Base-by-base conservation (phyloP, 129 eudicot species). In the Escallonia herrerae region DNA sequence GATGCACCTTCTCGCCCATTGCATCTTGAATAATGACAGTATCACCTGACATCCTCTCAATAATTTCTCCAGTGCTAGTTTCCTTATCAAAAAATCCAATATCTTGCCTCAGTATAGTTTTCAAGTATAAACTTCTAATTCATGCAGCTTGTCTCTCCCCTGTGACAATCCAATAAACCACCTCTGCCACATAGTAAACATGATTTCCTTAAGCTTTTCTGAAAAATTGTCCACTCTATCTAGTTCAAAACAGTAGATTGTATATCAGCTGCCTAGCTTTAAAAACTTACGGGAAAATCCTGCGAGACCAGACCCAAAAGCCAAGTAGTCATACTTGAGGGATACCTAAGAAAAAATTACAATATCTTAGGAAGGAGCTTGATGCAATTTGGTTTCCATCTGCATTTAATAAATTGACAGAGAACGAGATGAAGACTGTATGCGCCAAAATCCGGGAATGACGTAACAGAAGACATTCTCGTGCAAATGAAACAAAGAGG, bases 121-220 rank as follows among this genome's bases (percentile, higher is more conserved):
- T 74, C 58, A 79, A 66, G 52, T 79, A 79, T 58, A 65, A 65
- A 9, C 65, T 22, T 46, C 77, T 65, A 45, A 79, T 59, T 41
- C 73, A 56, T 15, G 74, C 66, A 14, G 76, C 64, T 63, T 79
- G 80, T 68, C 84, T 64, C 57, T 79, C 80, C 63, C 84, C 84
- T 13, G 84, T 79, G 50, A 79, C 59, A 11, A 53, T 70, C 84
- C 84, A 79, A 62, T 77, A 79, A 40, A 68, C 40, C 43, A 70
- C 74, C 73, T 79, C 84, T 79, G 74, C 42, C 37, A 12, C 37
- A 22, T 43, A 22, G 5, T 6, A 12, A 67, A 56, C 41, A 55
- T 45, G 8, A 15, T 15, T 11, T 54, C 56, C 2, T 66, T 43
- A 66, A 40, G n/a, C 8, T 15, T 47, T 65, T 44, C 2, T 6